These are phyloP conservation scores for Carex cristatella DNA, from an alignment of 176 grass and related monocot species.

Conservation along the genomic window DNA sequence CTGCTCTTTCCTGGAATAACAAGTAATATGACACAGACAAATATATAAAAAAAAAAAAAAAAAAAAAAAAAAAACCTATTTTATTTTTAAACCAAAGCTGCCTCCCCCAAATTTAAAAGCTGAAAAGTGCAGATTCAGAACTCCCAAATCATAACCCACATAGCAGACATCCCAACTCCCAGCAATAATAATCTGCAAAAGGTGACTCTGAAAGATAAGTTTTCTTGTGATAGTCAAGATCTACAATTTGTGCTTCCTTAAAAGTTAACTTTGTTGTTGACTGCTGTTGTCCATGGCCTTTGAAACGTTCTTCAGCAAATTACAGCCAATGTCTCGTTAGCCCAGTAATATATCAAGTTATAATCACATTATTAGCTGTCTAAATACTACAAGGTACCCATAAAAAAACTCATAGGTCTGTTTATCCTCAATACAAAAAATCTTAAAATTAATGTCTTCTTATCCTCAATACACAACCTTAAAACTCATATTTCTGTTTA, in stretches of 20 bases:
- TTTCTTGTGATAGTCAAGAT: background rate
- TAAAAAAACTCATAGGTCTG: background rate
- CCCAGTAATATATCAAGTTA: background rate
- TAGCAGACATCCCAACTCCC: background rate
- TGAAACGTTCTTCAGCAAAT: background rate
- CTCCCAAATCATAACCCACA: background rate
- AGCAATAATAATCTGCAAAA: background rate
- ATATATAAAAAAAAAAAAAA: background rate
- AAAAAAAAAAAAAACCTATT: background rate
- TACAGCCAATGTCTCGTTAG: background rate
- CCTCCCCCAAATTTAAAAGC: background rate
- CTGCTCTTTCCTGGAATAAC: background rate
- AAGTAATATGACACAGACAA: background rate
- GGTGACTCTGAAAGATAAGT: background rate
- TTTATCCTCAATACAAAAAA: background rate
- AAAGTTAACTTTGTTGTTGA: background rate
- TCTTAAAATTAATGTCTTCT: background rate
- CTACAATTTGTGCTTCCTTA: background rate
- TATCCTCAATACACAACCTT: background rate
- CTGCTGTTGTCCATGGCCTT: background rate
- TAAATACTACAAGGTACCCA: background rate
- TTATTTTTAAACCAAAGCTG: slow-evolving; percentile 13
- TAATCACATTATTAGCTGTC: background rate
- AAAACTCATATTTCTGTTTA: background rate
- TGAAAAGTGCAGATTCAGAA: background rate